These are phyloP conservation scores for Phyllosticta citrichinensis DNA, from an alignment of 2,329 filamentous ascomycete species.

Conservation along the genomic window DNA sequence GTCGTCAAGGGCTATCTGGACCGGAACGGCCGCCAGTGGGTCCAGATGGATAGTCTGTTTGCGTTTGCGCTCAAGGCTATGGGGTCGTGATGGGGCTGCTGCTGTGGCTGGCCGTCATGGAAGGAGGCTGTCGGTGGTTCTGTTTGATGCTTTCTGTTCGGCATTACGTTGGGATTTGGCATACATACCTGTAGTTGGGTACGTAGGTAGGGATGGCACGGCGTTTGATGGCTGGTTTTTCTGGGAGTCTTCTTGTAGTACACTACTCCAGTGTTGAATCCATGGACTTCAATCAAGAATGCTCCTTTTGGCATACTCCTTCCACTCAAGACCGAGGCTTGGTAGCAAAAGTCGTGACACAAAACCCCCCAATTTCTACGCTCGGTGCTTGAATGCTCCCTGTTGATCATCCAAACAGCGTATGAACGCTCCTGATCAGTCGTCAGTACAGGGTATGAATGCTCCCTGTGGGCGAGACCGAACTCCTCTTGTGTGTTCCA, in stretches of 20 bases:
- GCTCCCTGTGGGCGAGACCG: no score
- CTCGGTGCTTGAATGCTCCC: no score
- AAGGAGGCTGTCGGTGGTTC: not conserved
- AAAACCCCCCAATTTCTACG: no score
- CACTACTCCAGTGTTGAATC: not conserved
- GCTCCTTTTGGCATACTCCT: no score
- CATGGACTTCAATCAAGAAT: no score
- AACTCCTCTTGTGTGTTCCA: no score
- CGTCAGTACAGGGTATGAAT: no score
- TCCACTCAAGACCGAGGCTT: no score
- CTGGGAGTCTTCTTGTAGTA: not conserved
- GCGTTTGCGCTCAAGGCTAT: constrained; percentile 39
- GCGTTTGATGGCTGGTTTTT: not conserved
- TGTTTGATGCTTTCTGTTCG: not conserved
- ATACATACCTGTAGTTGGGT: not conserved
- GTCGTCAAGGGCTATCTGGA: constrained; percentile 77
- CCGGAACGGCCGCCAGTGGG: constrained; percentile 86
- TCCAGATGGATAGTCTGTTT: constrained; percentile 86
- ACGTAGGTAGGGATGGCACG: not conserved
- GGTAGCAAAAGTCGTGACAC: no score
- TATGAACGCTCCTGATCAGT: no score
- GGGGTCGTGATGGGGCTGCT: not conserved
- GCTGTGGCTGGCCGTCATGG: not conserved
- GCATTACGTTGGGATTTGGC: not conserved
- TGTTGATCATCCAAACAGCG: no score